These are phyloP conservation scores for Pigoraptor vietnamica DNA, from an alignment of 78 protist species.

Conservation along the genomic window DNA sequence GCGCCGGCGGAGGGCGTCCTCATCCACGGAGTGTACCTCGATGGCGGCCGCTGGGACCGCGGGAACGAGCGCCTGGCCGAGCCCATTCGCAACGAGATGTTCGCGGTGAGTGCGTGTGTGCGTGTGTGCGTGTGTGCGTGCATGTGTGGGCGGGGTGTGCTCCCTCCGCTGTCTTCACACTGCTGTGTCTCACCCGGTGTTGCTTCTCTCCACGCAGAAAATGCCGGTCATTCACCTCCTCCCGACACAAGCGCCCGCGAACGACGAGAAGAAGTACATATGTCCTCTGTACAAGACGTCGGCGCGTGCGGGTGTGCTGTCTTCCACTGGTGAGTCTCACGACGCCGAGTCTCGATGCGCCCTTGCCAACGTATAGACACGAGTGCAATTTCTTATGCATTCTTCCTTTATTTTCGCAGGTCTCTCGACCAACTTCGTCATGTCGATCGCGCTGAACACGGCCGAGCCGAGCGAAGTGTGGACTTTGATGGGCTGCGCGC, in stretches of 20 bases:
- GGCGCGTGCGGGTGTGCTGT: conserved; percentile 51
- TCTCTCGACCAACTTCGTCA: conserved; percentile 69
- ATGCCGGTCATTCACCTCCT: conserved; percentile 66
- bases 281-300: conserved; percentile 78
- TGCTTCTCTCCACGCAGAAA: not conserved
- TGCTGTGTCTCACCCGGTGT: not conserved
- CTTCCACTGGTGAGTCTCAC: conserved; percentile 37
- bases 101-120: not conserved
- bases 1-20: conserved; percentile 59
- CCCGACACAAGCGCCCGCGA: conserved; percentile 31
- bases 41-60: conserved; percentile 68
- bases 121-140: not conserved
- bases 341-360: too few relatives aligned
- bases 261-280: conserved; percentile 12
- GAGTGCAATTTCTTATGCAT: too few relatives aligned
- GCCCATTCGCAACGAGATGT: conserved; percentile 76
- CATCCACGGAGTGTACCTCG: conserved; percentile 62
- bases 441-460: conserved; percentile 36
- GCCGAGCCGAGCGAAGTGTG: not conserved
- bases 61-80: conserved; percentile 37
- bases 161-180: not conserved
- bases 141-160: too few relatives aligned
- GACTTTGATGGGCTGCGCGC: not conserved
- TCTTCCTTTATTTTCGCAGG: too few relatives aligned
- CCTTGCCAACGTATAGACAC: too few relatives aligned